phyloP scores from a whole-genome alignment of 208 protist species.

The Leishmania mexicana region DNA sequence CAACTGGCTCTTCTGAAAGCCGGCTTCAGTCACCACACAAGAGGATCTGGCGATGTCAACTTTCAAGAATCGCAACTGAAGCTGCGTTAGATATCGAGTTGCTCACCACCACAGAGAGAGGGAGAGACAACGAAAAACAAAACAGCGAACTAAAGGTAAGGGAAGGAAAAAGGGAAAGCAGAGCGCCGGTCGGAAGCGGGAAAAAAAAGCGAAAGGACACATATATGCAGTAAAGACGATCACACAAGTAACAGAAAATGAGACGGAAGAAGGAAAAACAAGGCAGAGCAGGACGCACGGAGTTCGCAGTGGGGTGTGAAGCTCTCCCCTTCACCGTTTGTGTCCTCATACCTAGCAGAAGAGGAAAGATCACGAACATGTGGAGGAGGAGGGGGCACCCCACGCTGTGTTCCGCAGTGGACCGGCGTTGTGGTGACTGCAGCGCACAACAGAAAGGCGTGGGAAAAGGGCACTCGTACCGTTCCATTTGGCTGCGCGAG shows the following conservation, averaged over 20 bases:
- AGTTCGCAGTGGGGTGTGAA: background rate
- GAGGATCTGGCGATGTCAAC: background rate
- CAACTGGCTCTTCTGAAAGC: background rate
- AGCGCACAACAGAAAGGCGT: background rate
- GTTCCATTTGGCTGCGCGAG: background rate
- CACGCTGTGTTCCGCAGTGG: background rate
- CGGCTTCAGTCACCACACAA: background rate
- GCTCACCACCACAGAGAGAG: background rate
- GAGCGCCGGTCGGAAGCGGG: background rate
- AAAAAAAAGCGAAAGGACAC: background rate
- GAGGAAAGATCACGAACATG: background rate
- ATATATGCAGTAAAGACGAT: background rate
- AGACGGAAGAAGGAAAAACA: background rate
- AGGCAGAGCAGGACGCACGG: background rate
- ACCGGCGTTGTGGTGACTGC: background rate
- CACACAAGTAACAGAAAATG: background rate
- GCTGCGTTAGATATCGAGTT: background rate
- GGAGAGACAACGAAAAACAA: background rate
- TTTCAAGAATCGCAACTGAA: background rate
- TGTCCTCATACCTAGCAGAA: background rate
- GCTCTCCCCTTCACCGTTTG: background rate
- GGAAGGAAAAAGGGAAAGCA: conserved; percentile 1
- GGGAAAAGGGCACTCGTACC: background rate
- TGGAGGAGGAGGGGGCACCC: background rate
- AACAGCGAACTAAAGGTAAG: background rate